phyloP scores from a whole-genome alignment of 805 yeast species.

The Hanseniaspora lachancei region DNA sequence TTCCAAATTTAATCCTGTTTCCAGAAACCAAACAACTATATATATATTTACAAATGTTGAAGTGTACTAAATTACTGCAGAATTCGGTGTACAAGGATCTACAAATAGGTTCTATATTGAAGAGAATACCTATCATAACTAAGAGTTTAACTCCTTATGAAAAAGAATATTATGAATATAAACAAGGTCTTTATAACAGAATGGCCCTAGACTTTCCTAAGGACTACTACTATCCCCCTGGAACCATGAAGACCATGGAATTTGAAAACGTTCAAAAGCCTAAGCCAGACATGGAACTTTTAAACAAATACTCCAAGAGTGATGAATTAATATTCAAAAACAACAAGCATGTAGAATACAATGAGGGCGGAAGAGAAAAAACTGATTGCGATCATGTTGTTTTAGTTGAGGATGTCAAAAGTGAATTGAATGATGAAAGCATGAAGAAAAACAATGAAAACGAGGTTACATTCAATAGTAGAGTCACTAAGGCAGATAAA shows the following conservation, averaged over 20 bases:
- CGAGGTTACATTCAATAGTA: conserved; percentile 32
- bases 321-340: conserved; percentile 69
- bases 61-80: conserved; percentile 14
- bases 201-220: conserved; percentile 97
- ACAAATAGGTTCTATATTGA: conserved; percentile 49
- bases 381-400: conserved; percentile 62
- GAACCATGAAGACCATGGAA: conserved; percentile 42
- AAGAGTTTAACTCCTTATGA: conserved; percentile 65
- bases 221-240: conserved; percentile 79
- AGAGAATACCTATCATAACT: conserved; percentile 76
- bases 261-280: conserved; percentile 33
- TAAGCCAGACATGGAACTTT: conserved; percentile 61
- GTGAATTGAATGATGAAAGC: conserved; percentile 25
- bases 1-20: too few species aligned
- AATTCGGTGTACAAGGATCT: conserved; percentile 16
- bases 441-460: conserved; percentile 49
- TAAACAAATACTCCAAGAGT: conserved; percentile 58
- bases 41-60: conserved; percentile 15
- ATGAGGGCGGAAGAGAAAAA: conserved; percentile 71
- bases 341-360: conserved; percentile 73
- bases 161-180: conserved; percentile 63
- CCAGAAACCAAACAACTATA: background rate
- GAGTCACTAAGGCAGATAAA: conserved; percentile 67
- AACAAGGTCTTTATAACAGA: conserved; percentile 72
- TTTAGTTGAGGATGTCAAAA: conserved; percentile 49